These are phyloP conservation scores for Yarrowia osloensis DNA, from an alignment of 805 yeast genomes.

Conservation along the genomic window DNA sequence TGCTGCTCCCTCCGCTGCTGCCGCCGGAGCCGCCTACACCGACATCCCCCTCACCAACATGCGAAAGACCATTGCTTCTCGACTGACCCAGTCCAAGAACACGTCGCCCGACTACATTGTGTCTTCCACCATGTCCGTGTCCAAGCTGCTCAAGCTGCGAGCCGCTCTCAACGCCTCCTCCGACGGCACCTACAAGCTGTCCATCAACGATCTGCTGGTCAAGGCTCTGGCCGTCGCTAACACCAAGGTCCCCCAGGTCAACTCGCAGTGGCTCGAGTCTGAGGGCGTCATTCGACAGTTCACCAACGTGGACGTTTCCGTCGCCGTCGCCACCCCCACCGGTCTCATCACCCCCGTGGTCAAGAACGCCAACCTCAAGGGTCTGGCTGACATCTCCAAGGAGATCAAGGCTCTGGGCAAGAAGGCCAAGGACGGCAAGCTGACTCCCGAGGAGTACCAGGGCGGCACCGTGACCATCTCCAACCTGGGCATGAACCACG, in stretches of 20 bases:
- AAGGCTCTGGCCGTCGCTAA: conserved; percentile 94
- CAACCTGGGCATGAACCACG: conserved; percentile 97
- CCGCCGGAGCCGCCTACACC: conserved; percentile 62
- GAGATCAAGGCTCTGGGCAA: conserved; percentile 91
- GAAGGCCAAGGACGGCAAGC: conserved; percentile 93
- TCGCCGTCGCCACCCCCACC: conserved; percentile 97
- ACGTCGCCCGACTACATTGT: conserved; percentile 90
- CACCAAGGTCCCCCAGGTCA: conserved; percentile 87
- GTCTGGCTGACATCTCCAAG: conserved; percentile 75
- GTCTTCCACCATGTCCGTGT: conserved; percentile 80
- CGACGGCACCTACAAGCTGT: conserved; percentile 83
- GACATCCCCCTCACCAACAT: conserved; percentile 86
- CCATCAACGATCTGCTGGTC: conserved; percentile 90
- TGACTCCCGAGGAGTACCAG: conserved; percentile 95
- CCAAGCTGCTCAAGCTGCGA: conserved; percentile 89
- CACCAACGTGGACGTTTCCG: conserved; percentile 91
- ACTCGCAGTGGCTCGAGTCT: conserved; percentile 87
- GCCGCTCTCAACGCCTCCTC: conserved; percentile 82
- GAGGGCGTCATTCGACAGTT: conserved; percentile 92
- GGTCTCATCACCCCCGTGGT: conserved; percentile 97
- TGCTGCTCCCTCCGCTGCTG: conserved; percentile 46
- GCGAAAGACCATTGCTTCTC: conserved; percentile 91
- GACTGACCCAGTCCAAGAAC: conserved; percentile 83
- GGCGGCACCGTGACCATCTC: conserved; percentile 99
- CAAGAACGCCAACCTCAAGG: conserved; percentile 82